Base-by-base conservation (phyloP, 2,329 filamentous ascomycete species). In the Cadophora sp. region DNA sequence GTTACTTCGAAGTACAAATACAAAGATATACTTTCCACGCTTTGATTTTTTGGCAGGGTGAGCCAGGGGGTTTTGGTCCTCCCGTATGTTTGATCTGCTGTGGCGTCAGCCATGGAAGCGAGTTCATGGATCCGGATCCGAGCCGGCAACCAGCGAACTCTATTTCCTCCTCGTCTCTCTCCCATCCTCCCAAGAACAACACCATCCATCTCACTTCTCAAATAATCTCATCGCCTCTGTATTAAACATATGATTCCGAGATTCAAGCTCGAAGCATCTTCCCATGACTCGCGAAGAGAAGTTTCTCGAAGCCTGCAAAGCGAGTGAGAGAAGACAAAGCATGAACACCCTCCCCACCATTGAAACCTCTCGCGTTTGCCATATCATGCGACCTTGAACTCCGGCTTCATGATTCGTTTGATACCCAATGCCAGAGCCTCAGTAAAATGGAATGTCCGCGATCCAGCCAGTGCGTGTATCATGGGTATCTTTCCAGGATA, bases 391-490 rank as follows among this genome's bases (percentile, higher is more conserved):
- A 41, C 36, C n/a, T 22, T 20, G 20, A 8, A 16, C 20, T 24
- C 20, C 20, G 11, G 36, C 55, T 41, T 58, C 55, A 41, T 41
- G 55, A 58, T 58, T 58, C 55, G 33, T 58, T 43, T 58, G 20
- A 41, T 58, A 20, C 55, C 55, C 55, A 24, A 41, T 43, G 13
- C 20, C 33, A 58, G 55, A 58, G 33, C 36, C 55, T 58, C 55
- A 43, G 36, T 20, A 58, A n/a, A 36, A 36, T 58, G 13, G 33
- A 27, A 18, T 27, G 20, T 9, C 14, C 8, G 36, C 1, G 36
- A 58, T 58, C n/a, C 8, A 58, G 33, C 36, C 16, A 58, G 36
- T 18, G n/a, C 36, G 41, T 43, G 55, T 27, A 43, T 58, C 55
- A 58, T 22, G 55, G 55, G 33, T 58, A 24, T 36, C 55, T 36